Percentiles rank a stretch among this genome's conserved stretches.
These are phyloP conservation scores for Hemileccinum rubropunctum DNA, from an alignment of 768 basidiomycete species.

Conservation along the genomic window DNA sequence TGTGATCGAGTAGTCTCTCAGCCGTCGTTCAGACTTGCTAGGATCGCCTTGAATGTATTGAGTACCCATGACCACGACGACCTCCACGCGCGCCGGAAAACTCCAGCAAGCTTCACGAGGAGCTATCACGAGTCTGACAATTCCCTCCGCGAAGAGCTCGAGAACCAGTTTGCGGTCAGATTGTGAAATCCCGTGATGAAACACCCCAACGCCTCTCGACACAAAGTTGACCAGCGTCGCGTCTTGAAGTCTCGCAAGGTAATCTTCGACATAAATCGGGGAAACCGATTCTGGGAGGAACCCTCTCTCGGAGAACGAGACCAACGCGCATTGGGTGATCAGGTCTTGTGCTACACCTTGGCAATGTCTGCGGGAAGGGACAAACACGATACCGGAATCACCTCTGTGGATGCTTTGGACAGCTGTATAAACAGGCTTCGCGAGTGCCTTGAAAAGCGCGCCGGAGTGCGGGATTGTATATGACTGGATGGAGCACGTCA, in stretches of 20 bases:
- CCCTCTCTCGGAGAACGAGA: constrained; percentile 64
- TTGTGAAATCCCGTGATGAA: constrained; percentile 68
- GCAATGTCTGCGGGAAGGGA: constrained; percentile 82
- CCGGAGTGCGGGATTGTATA: constrained; percentile 88
- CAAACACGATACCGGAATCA: constrained; percentile 74
- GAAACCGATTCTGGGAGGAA: constrained; percentile 56
- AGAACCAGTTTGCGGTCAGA: constrained; percentile 71
- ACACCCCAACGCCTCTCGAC: constrained; percentile 85
- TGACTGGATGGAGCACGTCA: constrained; percentile 64
- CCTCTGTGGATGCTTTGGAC: constrained; percentile 47
- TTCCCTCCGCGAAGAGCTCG: constrained; percentile 76
- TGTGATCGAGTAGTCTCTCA: constrained; percentile 75
- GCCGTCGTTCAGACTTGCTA: constrained; percentile 55
- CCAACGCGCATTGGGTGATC: constrained; percentile 82
- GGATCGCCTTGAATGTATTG: constrained; percentile 66
- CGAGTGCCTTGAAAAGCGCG: constrained; percentile 86
- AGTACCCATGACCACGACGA: constrained; percentile 89
- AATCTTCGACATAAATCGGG: constrained; percentile 55
- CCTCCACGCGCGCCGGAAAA: constrained; percentile 76
- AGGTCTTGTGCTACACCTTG: constrained; percentile 72
- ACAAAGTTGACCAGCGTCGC: constrained; percentile 64
- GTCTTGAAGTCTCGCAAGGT: constrained; percentile 60
- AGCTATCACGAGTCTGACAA: constrained; percentile 76
- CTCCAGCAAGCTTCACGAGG: constrained; percentile 87
- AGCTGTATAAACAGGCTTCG: constrained; percentile 83